These are phyloP conservation scores for Chlorencoelia australis DNA, from an alignment of 2,329 filamentous ascomycete species.

Conservation along the genomic window DNA sequence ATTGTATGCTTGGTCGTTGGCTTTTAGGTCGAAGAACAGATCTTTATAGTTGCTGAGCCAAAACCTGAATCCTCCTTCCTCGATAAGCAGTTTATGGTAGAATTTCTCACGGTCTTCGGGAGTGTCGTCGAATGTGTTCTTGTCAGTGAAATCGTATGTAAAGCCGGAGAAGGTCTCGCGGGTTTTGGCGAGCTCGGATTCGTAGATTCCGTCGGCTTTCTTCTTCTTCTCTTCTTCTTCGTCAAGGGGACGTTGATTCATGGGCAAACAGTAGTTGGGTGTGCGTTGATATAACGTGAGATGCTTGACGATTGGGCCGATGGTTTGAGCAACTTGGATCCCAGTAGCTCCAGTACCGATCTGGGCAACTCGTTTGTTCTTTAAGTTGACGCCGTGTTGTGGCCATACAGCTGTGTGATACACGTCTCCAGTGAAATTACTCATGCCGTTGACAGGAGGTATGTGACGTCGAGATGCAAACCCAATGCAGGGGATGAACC, in stretches of 20 bases:
- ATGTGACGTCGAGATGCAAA: conserved; percentile 19
- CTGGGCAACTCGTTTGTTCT: conserved; percentile 15
- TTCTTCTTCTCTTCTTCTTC: conserved; percentile 19
- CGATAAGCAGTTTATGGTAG: conserved; percentile 25
- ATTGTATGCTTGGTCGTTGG: conserved; percentile 19
- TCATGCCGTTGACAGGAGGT: conserved; percentile 18
- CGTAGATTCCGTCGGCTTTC: conserved; percentile 23
- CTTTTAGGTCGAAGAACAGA: conserved; percentile 20
- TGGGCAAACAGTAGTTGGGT: conserved; percentile 33
- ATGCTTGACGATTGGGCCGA: conserved; percentile 28
- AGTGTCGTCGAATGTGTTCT: conserved; percentile 26
- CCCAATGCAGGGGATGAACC: conserved; percentile 19
- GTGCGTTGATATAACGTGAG: conserved; percentile 44
- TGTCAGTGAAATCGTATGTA: conserved; percentile 21
- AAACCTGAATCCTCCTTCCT: conserved; percentile 29
- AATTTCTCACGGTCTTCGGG: conserved; percentile 28
- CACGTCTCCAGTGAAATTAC: conserved; percentile 18
- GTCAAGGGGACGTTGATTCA: conserved; percentile 22
- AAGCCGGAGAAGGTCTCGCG: conserved; percentile 23
- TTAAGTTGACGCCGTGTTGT: conserved; percentile 34
- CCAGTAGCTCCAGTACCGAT: conserved; percentile 20
- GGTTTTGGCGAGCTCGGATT: conserved; percentile 24
- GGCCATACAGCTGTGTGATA: conserved; percentile 18
- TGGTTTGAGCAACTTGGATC: conserved; percentile 13
- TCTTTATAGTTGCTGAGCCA: conserved; percentile 24